phyloP scores from a whole-genome alignment of 2,329 filamentous ascomycete genomes.

The Microthyrium microscopicum region DNA sequence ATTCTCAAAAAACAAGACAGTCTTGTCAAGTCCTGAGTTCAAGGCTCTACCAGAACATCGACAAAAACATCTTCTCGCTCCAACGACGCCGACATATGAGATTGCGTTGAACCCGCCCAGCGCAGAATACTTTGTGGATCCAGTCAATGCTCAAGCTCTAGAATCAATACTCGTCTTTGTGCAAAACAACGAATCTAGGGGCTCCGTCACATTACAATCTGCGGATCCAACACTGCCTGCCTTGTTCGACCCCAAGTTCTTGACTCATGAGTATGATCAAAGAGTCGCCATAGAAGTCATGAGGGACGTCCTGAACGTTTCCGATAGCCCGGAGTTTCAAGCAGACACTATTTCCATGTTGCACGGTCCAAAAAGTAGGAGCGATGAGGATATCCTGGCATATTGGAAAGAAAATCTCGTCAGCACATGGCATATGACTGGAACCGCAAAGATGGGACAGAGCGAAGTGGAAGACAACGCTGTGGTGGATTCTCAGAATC shows the following conservation, averaged over 20 bases:
- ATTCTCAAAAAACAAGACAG: slow-evolving; percentile 27
- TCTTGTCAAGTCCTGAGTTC: slow-evolving; percentile 29
- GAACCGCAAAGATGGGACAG: slow-evolving; percentile 41
- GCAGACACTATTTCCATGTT: slow-evolving; percentile 28
- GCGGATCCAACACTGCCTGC: slow-evolving; percentile 34
- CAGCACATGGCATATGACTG: slow-evolving; percentile 39
- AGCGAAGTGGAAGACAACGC: slow-evolving; percentile 9
- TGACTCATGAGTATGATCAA: slow-evolving; percentile 38
- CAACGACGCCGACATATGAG: slow-evolving; percentile 42
- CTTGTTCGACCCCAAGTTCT: slow-evolving; percentile 35
- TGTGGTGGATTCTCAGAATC: slow-evolving; percentile 27
- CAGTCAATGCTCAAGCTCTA: background rate
- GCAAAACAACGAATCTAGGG: slow-evolving; percentile 15
- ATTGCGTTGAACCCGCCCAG: slow-evolving; percentile 27
- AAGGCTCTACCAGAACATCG: slow-evolving; percentile 27
- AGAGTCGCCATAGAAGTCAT: slow-evolving; percentile 32
- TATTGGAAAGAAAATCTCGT: slow-evolving; percentile 28
- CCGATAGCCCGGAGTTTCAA: slow-evolving; percentile 25
- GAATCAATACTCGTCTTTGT: slow-evolving; percentile 1
- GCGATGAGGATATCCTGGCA: slow-evolving; percentile 36
- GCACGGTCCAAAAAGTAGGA: slow-evolving; percentile 28
- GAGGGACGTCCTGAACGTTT: slow-evolving; percentile 25
- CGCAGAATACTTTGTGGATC: slow-evolving; percentile 6
- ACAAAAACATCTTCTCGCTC: slow-evolving; percentile 28
- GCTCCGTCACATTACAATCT: slow-evolving; percentile 36